Base-by-base conservation (phyloP, 192 early-diverging fungal genomes). In the Oehlia diaphana region DNA sequence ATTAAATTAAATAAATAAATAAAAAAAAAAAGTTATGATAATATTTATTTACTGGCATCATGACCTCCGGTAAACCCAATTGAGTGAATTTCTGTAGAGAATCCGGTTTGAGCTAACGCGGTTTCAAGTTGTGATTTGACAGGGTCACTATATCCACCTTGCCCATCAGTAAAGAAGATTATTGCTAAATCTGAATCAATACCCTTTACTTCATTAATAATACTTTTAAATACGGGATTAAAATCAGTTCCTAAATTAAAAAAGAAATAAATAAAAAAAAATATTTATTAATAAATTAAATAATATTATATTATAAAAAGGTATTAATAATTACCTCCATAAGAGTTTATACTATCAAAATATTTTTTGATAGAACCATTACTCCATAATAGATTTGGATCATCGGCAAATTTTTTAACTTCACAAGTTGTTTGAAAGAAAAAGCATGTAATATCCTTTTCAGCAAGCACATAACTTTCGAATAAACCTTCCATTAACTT, bases 81-180 rank as follows among this genome's bases (percentile, higher is more conserved):
- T 0, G 83, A 81, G 42, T 86, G 85, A 14, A 86, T 80, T 64
- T 79, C 77, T 3, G 69, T 71, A n/a, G n/a, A 19, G 62, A 39
- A 23, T 31, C 31, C 21, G n/a, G 77, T 26, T 9, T 21, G 12
- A n/a, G 53, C 35, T 9, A 79, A 67, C 14, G 68, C 53, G 8
- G 1, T 6, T 12, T 31, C 13, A 7, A 79, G 44, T 23, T 9
- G 12, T 13, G 12, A 6, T 71, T 79, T 69, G 2, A 10, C 49
- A 31, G 28, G 1, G 13, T 79, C 23, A 44, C 21, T n/a, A 64
- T 10, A 9, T 0, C 31, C 14, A 42, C 78, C 79, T 58, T 79
- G 80, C 2, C 85, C 85, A 63, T 86, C 85, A 10, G 85, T 86
- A 58, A 86, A 80, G 77, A 86, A 84, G 72, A 86, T 83, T 14